Percentiles rank a stretch among this genome's conserved stretches.
Evolutionary conservation across 768 basidiomycete species (phyloP).

Genomic region (Pleurotus tuoliensis): DNA sequence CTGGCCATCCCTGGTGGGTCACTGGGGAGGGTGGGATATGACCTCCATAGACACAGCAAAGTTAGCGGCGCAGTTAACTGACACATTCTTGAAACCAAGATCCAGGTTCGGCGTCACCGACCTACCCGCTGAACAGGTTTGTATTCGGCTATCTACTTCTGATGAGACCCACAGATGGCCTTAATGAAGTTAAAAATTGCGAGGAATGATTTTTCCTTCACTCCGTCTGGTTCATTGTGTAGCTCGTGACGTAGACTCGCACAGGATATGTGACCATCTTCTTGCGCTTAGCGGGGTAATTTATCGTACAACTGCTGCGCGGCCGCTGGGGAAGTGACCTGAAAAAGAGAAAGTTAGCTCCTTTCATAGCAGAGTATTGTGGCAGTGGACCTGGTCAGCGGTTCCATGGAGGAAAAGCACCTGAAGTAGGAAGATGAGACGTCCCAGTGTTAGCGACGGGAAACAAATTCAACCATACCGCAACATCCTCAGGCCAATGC

Average conservation of each 20-base stretch:
- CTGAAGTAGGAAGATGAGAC: conserved; percentile 19
- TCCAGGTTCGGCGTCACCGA: too few relatives aligned
- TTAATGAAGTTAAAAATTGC: conserved; percentile 10
- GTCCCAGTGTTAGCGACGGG: too few relatives aligned
- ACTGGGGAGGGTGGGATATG: too few relatives aligned
- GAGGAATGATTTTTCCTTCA: conserved; percentile 44
- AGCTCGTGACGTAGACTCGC: conserved; percentile 52
- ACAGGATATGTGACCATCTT: conserved; percentile 29
- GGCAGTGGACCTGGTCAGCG: conserved; percentile 32
- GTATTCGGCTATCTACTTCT: too few relatives aligned
- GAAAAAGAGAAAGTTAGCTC: neutral
- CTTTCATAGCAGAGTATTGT: neutral
- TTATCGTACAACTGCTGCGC: conserved; percentile 34
- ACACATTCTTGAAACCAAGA: too few relatives aligned
- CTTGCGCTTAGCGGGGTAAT: conserved; percentile 38
- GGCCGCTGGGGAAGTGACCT: conserved; percentile 39
- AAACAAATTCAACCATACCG: conserved; percentile 36
- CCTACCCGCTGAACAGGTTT: too few relatives aligned
- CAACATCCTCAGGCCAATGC: conserved; percentile 62
- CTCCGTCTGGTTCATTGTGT: conserved; percentile 66
- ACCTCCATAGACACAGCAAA: too few relatives aligned
- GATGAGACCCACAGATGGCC: neutral
- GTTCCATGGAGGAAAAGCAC: conserved; percentile 42
- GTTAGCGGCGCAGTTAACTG: too few relatives aligned
- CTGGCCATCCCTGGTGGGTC: too few relatives aligned